Conservation (phyloP, 163 green algal species). For the Coccomyxa subellipsoidea region DNA sequence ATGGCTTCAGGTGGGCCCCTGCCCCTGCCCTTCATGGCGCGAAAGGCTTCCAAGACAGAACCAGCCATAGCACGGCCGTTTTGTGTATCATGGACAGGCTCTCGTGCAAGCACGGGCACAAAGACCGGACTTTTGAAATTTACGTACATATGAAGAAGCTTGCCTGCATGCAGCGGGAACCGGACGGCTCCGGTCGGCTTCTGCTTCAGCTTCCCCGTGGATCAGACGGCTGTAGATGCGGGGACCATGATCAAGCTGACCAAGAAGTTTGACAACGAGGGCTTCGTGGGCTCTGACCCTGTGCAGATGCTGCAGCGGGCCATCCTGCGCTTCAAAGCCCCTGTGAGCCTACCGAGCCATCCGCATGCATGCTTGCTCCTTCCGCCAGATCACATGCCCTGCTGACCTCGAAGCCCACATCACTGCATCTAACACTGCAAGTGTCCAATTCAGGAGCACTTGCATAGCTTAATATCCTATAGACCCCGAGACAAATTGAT, state of each 20-base stretch:
- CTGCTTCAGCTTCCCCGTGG: conserved; percentile 57
- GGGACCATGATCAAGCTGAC: conserved; percentile 46
- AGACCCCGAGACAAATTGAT: too few species aligned
- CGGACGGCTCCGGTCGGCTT: conserved; percentile 40
- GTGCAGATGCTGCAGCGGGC: conserved; percentile 32
- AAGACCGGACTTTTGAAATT: too few species aligned
- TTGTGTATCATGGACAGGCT: too few species aligned
- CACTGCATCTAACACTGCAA: too few species aligned
- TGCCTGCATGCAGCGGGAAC: neutral
- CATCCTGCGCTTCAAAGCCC: conserved; percentile 26
- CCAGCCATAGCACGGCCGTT: too few species aligned
- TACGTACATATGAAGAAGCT: too few species aligned
- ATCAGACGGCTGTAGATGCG: conserved; percentile 43
- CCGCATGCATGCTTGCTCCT: too few species aligned
- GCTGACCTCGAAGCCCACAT: too few species aligned
- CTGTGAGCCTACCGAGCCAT: conserved; percentile 9
- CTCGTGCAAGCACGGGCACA: too few species aligned
- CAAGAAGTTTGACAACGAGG: conserved; percentile 49
- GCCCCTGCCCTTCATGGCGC: neutral
- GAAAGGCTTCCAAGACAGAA: neutral
- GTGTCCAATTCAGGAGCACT: too few species aligned
- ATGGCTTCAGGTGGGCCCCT: conserved; percentile 10
- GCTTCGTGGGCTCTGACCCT: conserved; percentile 37
- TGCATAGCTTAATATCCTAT: too few species aligned
- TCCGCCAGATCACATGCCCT: too few species aligned